A percentile compares a stretch with the other conserved stretches of the same genome.
These are phyloP conservation scores for Umbelopsis sp. DNA, from an alignment of 192 early-diverging fungal genomes.

Conservation along the genomic window DNA sequence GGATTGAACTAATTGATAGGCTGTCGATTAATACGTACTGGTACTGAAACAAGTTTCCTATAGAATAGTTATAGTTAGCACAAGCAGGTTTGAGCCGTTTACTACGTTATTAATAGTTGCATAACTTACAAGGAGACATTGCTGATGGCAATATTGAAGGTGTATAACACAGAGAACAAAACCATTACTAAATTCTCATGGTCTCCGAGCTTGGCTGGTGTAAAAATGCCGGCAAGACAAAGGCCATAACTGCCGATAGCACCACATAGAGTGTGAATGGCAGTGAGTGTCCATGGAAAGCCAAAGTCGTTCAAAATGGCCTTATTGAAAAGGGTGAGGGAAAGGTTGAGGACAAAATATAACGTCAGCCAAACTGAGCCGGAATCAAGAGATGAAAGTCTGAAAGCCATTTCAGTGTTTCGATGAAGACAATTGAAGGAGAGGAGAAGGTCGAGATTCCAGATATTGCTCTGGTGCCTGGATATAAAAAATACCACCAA, in stretches of 20 bases:
- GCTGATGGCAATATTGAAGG: slow-evolving; percentile 86
- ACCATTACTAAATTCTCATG: slow-evolving; percentile 68
- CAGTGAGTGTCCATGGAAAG: slow-evolving; percentile 88
- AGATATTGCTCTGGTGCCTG: slow-evolving; percentile 12
- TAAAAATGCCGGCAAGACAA: slow-evolving; percentile 51
- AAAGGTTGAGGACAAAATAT: slow-evolving; percentile 77
- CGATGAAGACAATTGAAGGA: slow-evolving; percentile 18
- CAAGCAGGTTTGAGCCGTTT: background rate
- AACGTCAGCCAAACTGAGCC: slow-evolving; percentile 62
- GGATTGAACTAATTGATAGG: background rate
- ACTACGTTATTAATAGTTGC: background rate
- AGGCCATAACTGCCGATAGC: slow-evolving; percentile 66
- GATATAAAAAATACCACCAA: slow-evolving; percentile 9
- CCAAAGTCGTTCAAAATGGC: slow-evolving; percentile 73
- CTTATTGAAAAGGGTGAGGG: slow-evolving; percentile 87
- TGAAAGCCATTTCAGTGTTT: slow-evolving; percentile 16
- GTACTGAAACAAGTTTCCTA: slow-evolving; percentile 13
- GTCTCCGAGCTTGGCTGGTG: slow-evolving; percentile 53
- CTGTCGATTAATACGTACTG: background rate
- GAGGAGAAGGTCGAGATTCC: slow-evolving; percentile 24
- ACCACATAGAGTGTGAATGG: slow-evolving; percentile 76
- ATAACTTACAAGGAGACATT: slow-evolving; percentile 79
- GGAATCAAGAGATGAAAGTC: slow-evolving; percentile 37
- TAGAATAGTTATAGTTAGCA: background rate
- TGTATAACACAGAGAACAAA: slow-evolving; percentile 85